Base-by-base conservation (phyloP, 208 protist species). In the Porcisia hertigi region DNA sequence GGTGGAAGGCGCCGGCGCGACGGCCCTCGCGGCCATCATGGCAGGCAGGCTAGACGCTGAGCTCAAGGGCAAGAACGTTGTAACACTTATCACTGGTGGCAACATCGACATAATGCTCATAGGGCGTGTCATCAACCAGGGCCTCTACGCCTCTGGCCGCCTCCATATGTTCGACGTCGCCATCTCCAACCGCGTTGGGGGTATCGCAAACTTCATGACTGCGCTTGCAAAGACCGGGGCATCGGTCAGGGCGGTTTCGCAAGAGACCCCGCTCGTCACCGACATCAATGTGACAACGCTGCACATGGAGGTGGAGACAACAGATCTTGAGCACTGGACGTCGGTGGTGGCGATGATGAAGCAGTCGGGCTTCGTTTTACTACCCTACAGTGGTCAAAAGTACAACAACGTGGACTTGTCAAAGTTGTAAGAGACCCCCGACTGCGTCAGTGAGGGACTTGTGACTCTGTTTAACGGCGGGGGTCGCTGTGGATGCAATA, bases 101-200 rank as follows among this genome's bases (percentile, higher is more conserved):
- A 98, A 98, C 84, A 98, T 98, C 63, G 95, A 98, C 85, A 88
- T 94, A 52, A 93, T 86, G 0, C 60, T 98, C 59, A 83, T 98
- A 12, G 94, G 93, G 30, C 85, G 94, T 53, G 86, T 96, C 43
- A 96, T 98, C 72, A 92, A 98, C 73, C 82, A 92, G 8, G 95
- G 92, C 55, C 88, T 98, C 20, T 89, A 92, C 69, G 80, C 84
- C 16, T 90, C 93, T 11, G 82, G 88, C 16, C 83, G 92, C 6
- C 80, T 97, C 11, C 70, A 91, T 53, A 88, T 86, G 70, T 94
- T 97, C 77, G 85, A 88, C 73, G 80, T 87, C 30, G 80, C 82
- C 49, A 92, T 98, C 63, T 87, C 80, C 12, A 94, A 98, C 80
- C 83, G 90, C 43, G 89, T 96, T 14, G 95, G 95, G 34, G 91